phyloP scores from a whole-genome alignment of 495 filamentous ascomycete species.

The Opeltia flavorubescens region DNA sequence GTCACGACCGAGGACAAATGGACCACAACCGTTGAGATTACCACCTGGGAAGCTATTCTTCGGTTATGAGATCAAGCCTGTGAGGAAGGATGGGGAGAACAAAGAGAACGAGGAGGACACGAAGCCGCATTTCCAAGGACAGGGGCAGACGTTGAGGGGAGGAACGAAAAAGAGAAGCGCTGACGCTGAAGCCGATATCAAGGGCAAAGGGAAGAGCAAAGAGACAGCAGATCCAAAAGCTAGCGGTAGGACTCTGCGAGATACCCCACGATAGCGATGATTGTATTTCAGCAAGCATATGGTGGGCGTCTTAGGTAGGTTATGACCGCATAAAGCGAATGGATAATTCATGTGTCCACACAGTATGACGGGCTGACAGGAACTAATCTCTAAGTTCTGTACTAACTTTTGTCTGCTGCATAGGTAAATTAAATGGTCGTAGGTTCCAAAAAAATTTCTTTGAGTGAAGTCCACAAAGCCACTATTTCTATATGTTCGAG shows the following conservation, averaged over 20 bases:
- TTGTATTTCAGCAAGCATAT: neutral
- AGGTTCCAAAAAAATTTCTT: too few relatives aligned
- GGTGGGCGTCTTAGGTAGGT: too few relatives aligned
- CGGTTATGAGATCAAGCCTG: conserved; percentile 80
- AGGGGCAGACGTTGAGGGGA: conserved; percentile 71
- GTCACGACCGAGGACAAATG: conserved; percentile 41
- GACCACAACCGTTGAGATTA: conserved; percentile 75
- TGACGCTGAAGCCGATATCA: conserved; percentile 6
- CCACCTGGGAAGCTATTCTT: conserved; percentile 89
- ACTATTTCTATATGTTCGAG: too few relatives aligned
- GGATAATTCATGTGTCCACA: too few relatives aligned
- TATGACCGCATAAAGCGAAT: too few relatives aligned
- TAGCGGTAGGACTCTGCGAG: conserved; percentile 7
- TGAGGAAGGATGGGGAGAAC: conserved; percentile 51
- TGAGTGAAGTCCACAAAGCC: too few relatives aligned
- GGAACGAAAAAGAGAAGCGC: conserved; percentile 40
- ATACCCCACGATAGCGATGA: conserved; percentile 6
- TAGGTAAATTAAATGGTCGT: too few relatives aligned
- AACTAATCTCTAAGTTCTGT: too few relatives aligned
- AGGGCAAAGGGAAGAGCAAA: conserved; percentile 17
- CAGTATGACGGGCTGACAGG: too few relatives aligned
- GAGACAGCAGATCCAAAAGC: conserved; percentile 17
- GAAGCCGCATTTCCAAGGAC: conserved; percentile 70
- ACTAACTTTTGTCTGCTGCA: too few relatives aligned
- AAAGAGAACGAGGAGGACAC: conserved; percentile 39